Evolutionary conservation across 2,329 filamentous ascomycete species (phyloP).

Genomic region (Herpotrichia juniperi): DNA sequence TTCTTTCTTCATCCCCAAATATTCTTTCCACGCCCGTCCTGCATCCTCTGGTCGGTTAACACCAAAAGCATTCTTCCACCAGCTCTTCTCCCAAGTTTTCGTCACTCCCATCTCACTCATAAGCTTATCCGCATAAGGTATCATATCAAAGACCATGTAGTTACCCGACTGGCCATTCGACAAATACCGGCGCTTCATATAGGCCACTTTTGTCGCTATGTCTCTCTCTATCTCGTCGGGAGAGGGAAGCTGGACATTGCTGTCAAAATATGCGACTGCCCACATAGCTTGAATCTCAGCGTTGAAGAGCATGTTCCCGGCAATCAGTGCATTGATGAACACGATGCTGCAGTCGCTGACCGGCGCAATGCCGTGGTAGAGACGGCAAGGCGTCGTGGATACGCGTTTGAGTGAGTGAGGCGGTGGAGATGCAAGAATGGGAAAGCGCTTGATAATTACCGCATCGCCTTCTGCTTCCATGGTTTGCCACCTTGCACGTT

Average conservation of each 20-base stretch:
- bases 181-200: constrained; percentile 10
- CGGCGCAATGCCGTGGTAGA: constrained; percentile 20
- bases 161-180: constrained; percentile 13
- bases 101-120: constrained; percentile 14
- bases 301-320: constrained; percentile 13
- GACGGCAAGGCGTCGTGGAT: constrained; percentile 18
- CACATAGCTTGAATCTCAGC: constrained; percentile 24
- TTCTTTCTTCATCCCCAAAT: too few relatives aligned
- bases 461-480: constrained; percentile 14
- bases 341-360: constrained; percentile 19
- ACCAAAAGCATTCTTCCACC: constrained; percentile 4
- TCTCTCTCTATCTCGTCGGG: constrained; percentile 9
- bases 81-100: constrained; percentile 3
- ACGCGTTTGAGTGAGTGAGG: constrained; percentile 4
- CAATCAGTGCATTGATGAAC: constrained; percentile 21
- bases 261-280: constrained; percentile 20
- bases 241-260: constrained; percentile 5
- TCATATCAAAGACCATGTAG: constrained; percentile 8
- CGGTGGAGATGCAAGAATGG: constrained; percentile 17
- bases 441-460: constrained; percentile 5
- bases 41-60: constrained; percentile 8
- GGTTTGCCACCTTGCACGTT: constrained; percentile 11
- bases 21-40: constrained; percentile 13
- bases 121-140: constrained; percentile 14
- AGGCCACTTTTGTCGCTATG: constrained; percentile 12